Conservation (phyloP, 495 filamentous ascomycete genomes). For the Glarea lozoyensis region DNA sequence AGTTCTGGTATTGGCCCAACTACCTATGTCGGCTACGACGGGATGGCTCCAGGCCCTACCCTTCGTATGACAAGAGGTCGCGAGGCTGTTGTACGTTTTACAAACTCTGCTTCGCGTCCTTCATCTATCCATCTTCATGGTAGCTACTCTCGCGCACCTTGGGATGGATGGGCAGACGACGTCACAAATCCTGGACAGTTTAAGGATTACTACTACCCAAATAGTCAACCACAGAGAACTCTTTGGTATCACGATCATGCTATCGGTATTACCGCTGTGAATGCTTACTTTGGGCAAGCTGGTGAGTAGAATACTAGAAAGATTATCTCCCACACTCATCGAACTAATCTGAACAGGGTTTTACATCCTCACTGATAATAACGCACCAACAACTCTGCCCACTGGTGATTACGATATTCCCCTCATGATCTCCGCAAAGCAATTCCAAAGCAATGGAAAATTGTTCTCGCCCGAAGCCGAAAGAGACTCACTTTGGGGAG, state of each 20-base stretch:
- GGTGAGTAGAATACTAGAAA: too few relatives aligned
- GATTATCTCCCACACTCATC: too few relatives aligned
- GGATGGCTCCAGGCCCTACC: conserved; percentile 1
- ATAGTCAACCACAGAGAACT: conserved; percentile 36
- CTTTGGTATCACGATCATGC: conserved; percentile 55
- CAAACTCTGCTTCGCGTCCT: conserved; percentile 4
- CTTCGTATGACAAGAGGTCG: not conserved
- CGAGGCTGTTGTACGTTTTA: conserved; percentile 1
- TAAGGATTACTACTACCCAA: conserved; percentile 55
- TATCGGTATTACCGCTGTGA: conserved; percentile 33
- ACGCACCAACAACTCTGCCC: conserved; percentile 34
- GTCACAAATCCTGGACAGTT: conserved; percentile 36
- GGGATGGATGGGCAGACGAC: conserved; percentile 51
- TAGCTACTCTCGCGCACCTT: conserved; percentile 33
- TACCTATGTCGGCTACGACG: not conserved
- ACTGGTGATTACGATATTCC: conserved; percentile 41
- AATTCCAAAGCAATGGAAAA: conserved; percentile 38
- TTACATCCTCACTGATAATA: conserved; percentile 23
- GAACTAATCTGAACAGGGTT: conserved; percentile 10
- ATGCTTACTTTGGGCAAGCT: conserved; percentile 46
- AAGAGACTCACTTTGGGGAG: conserved; percentile 38
- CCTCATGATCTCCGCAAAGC: conserved; percentile 39
- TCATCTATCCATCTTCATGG: conserved; percentile 43
- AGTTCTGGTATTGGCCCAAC: not conserved
- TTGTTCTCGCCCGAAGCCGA: conserved; percentile 32